These are phyloP conservation scores for Glebionis coronaria DNA, from an alignment of 129 eudicot genomes.

Conservation along the genomic window DNA sequence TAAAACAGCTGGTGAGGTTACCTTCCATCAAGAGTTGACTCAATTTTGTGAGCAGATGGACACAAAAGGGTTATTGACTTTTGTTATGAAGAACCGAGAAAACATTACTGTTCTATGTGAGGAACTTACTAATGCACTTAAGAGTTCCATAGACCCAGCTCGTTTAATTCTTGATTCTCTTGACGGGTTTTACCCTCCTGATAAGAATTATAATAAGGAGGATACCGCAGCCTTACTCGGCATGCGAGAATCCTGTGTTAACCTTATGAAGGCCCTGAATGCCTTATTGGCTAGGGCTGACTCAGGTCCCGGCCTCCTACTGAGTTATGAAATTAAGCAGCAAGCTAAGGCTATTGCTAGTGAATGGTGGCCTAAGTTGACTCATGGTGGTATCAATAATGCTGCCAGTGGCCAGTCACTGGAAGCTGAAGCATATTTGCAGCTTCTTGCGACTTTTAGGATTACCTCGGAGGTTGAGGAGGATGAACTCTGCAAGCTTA, in stretches of 20 bases:
- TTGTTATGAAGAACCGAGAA: constrained; percentile 40
- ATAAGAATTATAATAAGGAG: constrained; percentile 19
- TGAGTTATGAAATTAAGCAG: constrained; percentile 54
- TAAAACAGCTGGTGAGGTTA: constrained; percentile 37
- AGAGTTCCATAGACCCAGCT: constrained; percentile 44
- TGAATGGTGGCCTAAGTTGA: constrained; percentile 57
- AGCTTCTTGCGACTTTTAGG: constrained; percentile 54
- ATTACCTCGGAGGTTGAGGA: constrained; percentile 56
- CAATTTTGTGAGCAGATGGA: constrained; percentile 63
- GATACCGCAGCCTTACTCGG: constrained; percentile 39
- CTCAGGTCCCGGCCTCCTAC: constrained; percentile 27
- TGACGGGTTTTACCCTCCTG: constrained; percentile 46
- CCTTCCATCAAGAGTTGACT: constrained; percentile 46
- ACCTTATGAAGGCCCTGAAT: constrained; percentile 48
- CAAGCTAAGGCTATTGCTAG: constrained; percentile 52
- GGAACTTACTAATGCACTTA: constrained; percentile 48
- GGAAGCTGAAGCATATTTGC: constrained; percentile 61
- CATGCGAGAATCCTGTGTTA: constrained; percentile 43
- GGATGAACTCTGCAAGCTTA: constrained; percentile 64
- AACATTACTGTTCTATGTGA: constrained; percentile 19
- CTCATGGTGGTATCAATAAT: constrained; percentile 26
- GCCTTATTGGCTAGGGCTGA: constrained; percentile 57
- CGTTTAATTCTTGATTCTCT: constrained; percentile 45
- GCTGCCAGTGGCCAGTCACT: constrained; percentile 56
- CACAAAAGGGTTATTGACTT: constrained; percentile 50